Evolutionary conservation across 1,284 basidiomycete genomes (phyloP).

Genomic region (Tetrapyrgos nigripes): DNA sequence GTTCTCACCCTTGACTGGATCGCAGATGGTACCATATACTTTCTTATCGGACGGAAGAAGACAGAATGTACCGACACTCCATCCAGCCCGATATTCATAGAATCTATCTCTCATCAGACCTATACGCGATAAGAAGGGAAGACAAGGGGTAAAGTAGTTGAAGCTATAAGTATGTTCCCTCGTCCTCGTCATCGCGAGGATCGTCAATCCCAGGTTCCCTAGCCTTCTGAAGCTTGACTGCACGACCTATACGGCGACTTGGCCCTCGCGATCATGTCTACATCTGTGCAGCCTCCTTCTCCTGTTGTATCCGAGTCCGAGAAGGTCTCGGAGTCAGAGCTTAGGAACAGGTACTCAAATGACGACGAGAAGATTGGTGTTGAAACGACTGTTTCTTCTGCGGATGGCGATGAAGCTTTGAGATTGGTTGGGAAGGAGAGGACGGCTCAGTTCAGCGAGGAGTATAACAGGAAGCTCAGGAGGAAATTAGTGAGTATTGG

Average conservation of each 20-base stretch:
- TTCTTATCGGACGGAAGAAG: not conserved
- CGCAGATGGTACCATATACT: too few relatives aligned
- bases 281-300: not conserved
- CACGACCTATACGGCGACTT: not conserved
- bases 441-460: slow-evolving; percentile 60
- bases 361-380: slow-evolving; percentile 1
- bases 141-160: not conserved
- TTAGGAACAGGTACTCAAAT: not conserved
- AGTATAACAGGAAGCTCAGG: slow-evolving; percentile 61
- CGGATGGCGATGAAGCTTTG: slow-evolving; percentile 56
- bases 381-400: not conserved
- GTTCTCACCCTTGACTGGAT: not conserved
- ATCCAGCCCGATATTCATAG: not conserved
- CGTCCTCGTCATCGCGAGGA: not conserved
- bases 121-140: not conserved
- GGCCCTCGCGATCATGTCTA: not conserved
- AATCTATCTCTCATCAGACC: not conserved
- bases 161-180: not conserved
- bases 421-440: slow-evolving; percentile 61
- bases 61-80: not conserved
- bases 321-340: not conserved
- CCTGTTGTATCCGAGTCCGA: not conserved
- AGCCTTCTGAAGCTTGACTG: too few relatives aligned
- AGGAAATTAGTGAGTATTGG: slow-evolving; percentile 57
- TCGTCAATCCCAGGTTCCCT: too few relatives aligned